A percentile compares a stretch with the other conserved stretches of the same genome.
These are phyloP conservation scores for Cercis canadensis DNA, from an alignment of 306 rosid genomes.

Conservation along the genomic window DNA sequence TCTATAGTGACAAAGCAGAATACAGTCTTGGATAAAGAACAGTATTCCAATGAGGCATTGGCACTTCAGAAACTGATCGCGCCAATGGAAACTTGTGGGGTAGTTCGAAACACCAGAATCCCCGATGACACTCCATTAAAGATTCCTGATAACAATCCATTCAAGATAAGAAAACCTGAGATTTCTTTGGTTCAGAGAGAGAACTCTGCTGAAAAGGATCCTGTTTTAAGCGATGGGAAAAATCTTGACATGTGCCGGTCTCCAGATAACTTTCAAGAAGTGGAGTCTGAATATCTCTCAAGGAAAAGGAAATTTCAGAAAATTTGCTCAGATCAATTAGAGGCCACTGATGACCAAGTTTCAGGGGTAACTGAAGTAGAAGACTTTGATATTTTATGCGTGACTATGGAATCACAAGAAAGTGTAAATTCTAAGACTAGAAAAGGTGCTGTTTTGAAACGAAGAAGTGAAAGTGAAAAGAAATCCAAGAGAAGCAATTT, in stretches of 20 bases:
- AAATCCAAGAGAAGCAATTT: constrained; percentile 54
- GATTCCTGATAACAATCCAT: constrained; percentile 85
- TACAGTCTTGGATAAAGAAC: constrained; percentile 37
- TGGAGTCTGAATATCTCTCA: constrained; percentile 38
- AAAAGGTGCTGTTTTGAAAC: constrained; percentile 44
- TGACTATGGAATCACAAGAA: constrained; percentile 61
- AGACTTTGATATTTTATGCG: constrained; percentile 43
- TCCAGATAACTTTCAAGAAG: constrained; percentile 32
- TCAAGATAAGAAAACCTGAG: constrained; percentile 58
- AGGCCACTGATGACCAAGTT: constrained; percentile 41
- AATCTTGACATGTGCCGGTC: constrained; percentile 39
- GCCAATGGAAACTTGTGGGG: constrained; percentile 48
- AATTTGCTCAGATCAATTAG: constrained; percentile 40
- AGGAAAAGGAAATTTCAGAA: constrained; percentile 59
- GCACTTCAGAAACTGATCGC: constrained; percentile 65
- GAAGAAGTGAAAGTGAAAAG: constrained; percentile 50
- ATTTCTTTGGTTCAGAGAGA: constrained; percentile 31
- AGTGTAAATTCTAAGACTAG: constrained; percentile 65
- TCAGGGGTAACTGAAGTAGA: constrained; percentile 63
- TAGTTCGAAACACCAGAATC: constrained; percentile 22
- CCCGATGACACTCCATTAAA: constrained; percentile 37
- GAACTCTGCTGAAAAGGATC: constrained; percentile 41
- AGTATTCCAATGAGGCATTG: constrained; percentile 49
- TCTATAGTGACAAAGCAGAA: constrained; percentile 51
- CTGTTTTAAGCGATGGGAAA: constrained; percentile 41